Evolutionary conservation across 768 basidiomycete genomes (phyloP).

Genomic region (Pholiota microspora): DNA sequence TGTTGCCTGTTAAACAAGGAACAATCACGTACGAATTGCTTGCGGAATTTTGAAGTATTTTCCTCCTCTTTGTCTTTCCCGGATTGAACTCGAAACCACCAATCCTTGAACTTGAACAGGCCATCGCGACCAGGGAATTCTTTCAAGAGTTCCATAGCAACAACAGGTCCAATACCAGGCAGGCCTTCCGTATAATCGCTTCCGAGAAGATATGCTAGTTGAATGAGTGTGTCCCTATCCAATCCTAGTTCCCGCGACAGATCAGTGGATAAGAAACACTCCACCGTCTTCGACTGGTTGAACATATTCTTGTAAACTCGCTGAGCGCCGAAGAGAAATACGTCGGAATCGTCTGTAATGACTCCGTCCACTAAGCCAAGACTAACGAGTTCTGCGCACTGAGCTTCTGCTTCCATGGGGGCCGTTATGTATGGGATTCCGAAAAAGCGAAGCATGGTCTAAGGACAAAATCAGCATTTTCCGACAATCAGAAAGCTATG

Average conservation of each 20-base stretch:
- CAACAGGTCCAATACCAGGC: slow-evolving; percentile 90
- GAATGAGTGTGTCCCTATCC: slow-evolving; percentile 81
- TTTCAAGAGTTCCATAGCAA: slow-evolving; percentile 91
- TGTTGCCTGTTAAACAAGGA: neutral
- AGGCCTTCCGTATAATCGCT: slow-evolving; percentile 97
- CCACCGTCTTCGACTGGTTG: slow-evolving; percentile 98
- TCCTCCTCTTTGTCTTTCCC: slow-evolving; percentile 82
- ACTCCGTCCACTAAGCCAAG: slow-evolving; percentile 92
- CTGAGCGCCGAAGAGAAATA: slow-evolving; percentile 93
- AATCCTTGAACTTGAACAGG: slow-evolving; percentile 82
- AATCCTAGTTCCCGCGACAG: slow-evolving; percentile 85
- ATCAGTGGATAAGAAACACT: slow-evolving; percentile 87
- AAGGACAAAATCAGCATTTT: neutral
- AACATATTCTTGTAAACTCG: slow-evolving; percentile 99
- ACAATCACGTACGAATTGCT: slow-evolving; percentile 67
- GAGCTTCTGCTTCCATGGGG: slow-evolving; percentile 99
- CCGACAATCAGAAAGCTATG: neutral
- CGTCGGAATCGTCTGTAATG: slow-evolving; percentile 98
- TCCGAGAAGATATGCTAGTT: slow-evolving; percentile 90
- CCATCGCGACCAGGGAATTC: slow-evolving; percentile 90
- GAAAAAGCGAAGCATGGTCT: slow-evolving; percentile 91
- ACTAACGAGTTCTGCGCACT: slow-evolving; percentile 88
- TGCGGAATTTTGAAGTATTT: slow-evolving; percentile 73
- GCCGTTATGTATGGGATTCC: slow-evolving; percentile 98
- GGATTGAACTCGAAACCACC: slow-evolving; percentile 93